These are phyloP conservation scores for Aspergillus homomorphus DNA, from an alignment of 495 filamentous ascomycete species.

Conservation along the genomic window DNA sequence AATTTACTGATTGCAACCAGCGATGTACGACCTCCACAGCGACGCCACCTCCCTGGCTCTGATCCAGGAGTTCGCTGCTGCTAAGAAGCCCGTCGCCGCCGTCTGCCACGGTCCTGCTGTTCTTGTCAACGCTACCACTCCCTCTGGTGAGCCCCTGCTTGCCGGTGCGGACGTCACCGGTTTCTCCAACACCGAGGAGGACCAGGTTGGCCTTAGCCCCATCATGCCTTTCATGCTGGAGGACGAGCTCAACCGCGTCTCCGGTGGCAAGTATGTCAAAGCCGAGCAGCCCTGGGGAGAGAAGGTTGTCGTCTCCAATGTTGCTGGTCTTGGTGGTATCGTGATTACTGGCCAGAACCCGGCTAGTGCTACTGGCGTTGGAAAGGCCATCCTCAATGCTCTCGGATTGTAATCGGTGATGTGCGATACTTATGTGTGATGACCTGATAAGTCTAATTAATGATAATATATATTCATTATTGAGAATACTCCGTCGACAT, in stretches of 20 bases:
- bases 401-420: slow-evolving; percentile 26
- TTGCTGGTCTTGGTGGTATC: slow-evolving; percentile 36
- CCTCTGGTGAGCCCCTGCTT: slow-evolving; percentile 50
- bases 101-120: slow-evolving; percentile 70
- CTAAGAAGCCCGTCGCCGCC: slow-evolving; percentile 60
- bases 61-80: slow-evolving; percentile 56
- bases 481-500: too few species aligned
- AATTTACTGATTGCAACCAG: background rate
- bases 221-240: slow-evolving; percentile 66
- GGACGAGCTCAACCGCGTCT: slow-evolving; percentile 47
- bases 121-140: slow-evolving; percentile 54
- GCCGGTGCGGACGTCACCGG: slow-evolving; percentile 59
- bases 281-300: slow-evolving; percentile 54
- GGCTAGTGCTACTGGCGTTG: slow-evolving; percentile 57
- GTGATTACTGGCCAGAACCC: slow-evolving; percentile 79
- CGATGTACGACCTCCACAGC: slow-evolving; percentile 14
- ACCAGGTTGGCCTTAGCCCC: slow-evolving; percentile 40
- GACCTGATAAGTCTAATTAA: background rate
- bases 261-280: slow-evolving; percentile 56
- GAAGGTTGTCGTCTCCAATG: slow-evolving; percentile 56
- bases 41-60: slow-evolving; percentile 52
- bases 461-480: background rate
- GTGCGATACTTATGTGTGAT: background rate
- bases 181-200: slow-evolving; percentile 69
- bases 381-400: slow-evolving; percentile 45